phyloP scores from a whole-genome alignment of 805 yeast genomes.

The Candida wancherniae region DNA sequence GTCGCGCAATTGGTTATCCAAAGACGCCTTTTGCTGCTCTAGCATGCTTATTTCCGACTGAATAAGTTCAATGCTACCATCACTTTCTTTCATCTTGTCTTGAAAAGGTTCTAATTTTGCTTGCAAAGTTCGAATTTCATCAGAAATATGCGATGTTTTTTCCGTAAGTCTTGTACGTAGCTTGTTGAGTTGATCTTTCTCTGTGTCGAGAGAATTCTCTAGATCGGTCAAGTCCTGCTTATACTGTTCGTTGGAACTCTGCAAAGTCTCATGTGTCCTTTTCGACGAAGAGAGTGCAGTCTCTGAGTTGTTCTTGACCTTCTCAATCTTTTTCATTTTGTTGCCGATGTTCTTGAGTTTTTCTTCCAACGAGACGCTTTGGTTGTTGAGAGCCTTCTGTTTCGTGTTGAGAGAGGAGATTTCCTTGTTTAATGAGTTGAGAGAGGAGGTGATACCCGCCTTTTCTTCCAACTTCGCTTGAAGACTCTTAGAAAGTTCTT shows the following conservation, averaged over 20 bases:
- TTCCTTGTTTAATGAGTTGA: constrained; percentile 17
- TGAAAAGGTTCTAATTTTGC: constrained; percentile 79
- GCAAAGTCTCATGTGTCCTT: constrained; percentile 42
- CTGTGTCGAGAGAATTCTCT: constrained; percentile 42
- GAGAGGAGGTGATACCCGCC: constrained; percentile 13
- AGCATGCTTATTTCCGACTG: constrained; percentile 61
- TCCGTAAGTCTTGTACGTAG: constrained; percentile 64
- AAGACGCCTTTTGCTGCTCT: constrained; percentile 39
- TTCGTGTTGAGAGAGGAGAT: constrained; percentile 21
- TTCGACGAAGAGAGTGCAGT: constrained; percentile 42
- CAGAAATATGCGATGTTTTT: constrained; percentile 66
- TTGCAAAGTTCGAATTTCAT: constrained; percentile 60
- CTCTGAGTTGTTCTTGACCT: constrained; percentile 46
- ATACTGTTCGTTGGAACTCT: constrained; percentile 40
- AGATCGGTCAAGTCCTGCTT: constrained; percentile 44
- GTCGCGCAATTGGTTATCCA: constrained; percentile 41
- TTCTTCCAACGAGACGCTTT: constrained; percentile 70
- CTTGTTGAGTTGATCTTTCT: constrained; percentile 53
- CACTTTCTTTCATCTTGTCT: constrained; percentile 56
- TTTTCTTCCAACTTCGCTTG: constrained; percentile 33
- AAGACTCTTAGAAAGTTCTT: constrained; percentile 25
- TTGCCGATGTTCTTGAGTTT: constrained; percentile 59
- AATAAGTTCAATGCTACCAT: constrained; percentile 60
- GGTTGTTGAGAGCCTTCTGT: constrained; percentile 37
- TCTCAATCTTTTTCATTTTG: constrained; percentile 56